Evolutionary conservation across 139 green algal species (phyloP).

Genomic region (Micractinium conductrix): DNA sequence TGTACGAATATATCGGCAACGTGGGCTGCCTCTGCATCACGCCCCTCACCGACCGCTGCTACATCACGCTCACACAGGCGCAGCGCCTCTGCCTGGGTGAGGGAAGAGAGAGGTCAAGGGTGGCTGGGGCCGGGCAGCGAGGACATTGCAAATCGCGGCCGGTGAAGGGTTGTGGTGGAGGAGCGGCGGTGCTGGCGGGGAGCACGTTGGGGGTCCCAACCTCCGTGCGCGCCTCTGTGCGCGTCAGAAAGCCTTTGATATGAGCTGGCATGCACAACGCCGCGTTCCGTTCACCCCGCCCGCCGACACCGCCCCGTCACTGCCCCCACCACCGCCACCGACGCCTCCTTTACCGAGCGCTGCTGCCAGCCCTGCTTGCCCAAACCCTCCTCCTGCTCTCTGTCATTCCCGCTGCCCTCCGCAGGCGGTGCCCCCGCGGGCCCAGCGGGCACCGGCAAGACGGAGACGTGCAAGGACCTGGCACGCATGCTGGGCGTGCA

Average conservation of each 20-base stretch:
- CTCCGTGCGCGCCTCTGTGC: no score
- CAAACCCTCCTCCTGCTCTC: neutral
- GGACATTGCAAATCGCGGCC: no score
- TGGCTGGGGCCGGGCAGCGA: neutral
- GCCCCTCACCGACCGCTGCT: constrained; percentile 94
- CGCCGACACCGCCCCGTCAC: neutral
- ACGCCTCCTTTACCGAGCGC: no score
- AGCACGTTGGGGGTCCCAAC: no score
- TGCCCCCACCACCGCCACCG: neutral
- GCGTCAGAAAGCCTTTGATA: no score
- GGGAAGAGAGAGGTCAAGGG: neutral
- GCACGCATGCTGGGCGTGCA: constrained; percentile 83
- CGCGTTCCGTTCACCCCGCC: no score
- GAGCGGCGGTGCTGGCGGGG: no score
- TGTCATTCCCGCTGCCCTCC: neutral
- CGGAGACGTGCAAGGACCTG: constrained; percentile 92
- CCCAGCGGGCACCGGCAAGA: constrained; percentile 90
- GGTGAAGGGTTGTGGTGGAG: no score
- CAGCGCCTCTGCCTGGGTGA: constrained; percentile 86
- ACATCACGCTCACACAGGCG: constrained; percentile 96
- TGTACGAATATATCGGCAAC: constrained; percentile 95
- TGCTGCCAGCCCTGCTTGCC: no score
- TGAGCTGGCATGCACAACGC: no score
- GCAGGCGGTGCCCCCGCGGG: constrained; percentile 85
- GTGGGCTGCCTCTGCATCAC: constrained; percentile 95